A percentile compares a stretch with the other conserved stretches of the same genome.
Conservation (phyloP, 2,329 filamentous ascomycete genomes). For the Verticillium longisporum region DNA sequence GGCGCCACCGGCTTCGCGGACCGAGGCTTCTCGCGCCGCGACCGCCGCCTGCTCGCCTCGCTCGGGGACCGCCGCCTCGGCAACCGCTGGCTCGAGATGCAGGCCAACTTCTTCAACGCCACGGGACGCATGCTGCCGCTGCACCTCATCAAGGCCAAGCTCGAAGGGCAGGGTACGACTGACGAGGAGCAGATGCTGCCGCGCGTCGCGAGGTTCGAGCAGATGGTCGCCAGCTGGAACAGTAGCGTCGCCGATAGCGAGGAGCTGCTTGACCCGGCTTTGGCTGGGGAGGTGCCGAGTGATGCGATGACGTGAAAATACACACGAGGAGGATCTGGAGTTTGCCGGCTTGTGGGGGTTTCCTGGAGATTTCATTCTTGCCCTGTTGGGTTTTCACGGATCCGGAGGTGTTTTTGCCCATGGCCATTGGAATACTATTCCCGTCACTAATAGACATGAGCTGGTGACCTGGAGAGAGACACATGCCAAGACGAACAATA, state of each 20-base stretch:
- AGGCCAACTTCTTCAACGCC: constrained; percentile 35
- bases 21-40: constrained; percentile 18
- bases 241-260: constrained; percentile 4
- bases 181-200: constrained; percentile 17
- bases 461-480: too few relatives aligned
- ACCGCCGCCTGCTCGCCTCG: constrained; percentile 27
- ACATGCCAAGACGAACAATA: too few relatives aligned
- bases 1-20: constrained; percentile 9
- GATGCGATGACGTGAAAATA: constrained; percentile 3
- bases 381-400: background rate
- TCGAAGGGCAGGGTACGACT: constrained; percentile 13
- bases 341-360: background rate
- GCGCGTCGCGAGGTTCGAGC: constrained; percentile 1
- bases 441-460: too few relatives aligned
- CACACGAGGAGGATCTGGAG: background rate
- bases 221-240: constrained; percentile 9
- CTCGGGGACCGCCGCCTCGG: constrained; percentile 24
- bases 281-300: constrained; percentile 3
- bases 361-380: background rate
- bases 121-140: constrained; percentile 33
- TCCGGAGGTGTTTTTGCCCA: too few relatives aligned
- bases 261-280: constrained; percentile 8
- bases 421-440: too few relatives aligned
- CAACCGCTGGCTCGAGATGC: constrained; percentile 32
- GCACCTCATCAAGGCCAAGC: constrained; percentile 26